phyloP scores from a whole-genome alignment of 139 green algal genomes.

The Trebouxia sp. region DNA sequence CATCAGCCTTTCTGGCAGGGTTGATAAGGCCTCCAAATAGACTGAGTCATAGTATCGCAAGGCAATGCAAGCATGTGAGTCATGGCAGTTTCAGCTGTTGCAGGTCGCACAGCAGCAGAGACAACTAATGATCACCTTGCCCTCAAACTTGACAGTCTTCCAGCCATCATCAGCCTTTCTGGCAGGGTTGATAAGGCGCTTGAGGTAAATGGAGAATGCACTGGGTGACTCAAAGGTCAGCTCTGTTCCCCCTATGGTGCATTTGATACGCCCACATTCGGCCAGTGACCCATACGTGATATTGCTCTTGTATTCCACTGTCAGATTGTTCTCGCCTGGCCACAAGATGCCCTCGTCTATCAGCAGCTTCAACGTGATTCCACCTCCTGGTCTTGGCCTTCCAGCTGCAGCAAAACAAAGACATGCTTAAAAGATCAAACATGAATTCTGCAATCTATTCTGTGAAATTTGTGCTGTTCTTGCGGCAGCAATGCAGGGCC shows the following conservation, averaged over 20 bases:
- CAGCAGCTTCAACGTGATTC: constrained; percentile 66
- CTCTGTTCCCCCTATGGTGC: constrained; percentile 38
- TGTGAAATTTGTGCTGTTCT: too few relatives aligned
- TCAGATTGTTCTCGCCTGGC: constrained; percentile 68
- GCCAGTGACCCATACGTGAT: constrained; percentile 58
- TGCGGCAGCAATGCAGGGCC: too few relatives aligned
- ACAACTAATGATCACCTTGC: too few relatives aligned
- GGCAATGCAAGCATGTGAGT: too few relatives aligned
- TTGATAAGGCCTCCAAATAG: constrained; percentile 81
- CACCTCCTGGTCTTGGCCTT: constrained; percentile 33
- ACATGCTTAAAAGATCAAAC: too few relatives aligned
- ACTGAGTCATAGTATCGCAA: too few relatives aligned
- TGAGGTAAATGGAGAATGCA: constrained; percentile 84
- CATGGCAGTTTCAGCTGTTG: too few relatives aligned
- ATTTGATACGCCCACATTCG: constrained; percentile 67
- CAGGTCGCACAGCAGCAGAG: too few relatives aligned
- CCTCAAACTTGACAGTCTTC: constrained; percentile 80
- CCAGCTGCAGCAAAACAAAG: not conserved
- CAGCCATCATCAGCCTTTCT: constrained; percentile 90
- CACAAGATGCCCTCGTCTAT: constrained; percentile 73
- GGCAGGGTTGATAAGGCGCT: constrained; percentile 77
- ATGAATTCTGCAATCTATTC: too few relatives aligned
- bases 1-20: constrained; percentile 81
- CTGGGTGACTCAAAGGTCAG: constrained; percentile 75
- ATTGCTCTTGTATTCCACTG: constrained; percentile 79